phyloP scores from a whole-genome alignment of 1,284 basidiomycete genomes.

The Trametes polyzona region DNA sequence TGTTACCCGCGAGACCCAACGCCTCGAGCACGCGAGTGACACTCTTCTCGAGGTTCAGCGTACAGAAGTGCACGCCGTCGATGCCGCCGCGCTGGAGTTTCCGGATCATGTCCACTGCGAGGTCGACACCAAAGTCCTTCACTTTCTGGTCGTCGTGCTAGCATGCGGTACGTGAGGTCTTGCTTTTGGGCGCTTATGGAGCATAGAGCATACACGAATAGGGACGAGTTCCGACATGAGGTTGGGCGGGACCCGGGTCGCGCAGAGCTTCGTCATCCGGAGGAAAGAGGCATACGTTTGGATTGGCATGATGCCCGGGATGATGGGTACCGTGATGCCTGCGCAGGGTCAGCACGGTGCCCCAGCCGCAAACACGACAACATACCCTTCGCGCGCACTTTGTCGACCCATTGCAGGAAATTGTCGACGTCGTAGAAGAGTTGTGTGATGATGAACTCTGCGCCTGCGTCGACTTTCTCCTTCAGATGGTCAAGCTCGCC shows the following conservation, averaged over 20 bases:
- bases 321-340: constrained; percentile 92
- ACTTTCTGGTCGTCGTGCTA: constrained; percentile 91
- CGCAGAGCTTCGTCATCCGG: constrained; percentile 89
- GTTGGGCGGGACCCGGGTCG: constrained; percentile 75
- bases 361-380: neutral
- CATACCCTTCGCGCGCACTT: constrained; percentile 72
- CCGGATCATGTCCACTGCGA: constrained; percentile 79
- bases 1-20: constrained; percentile 67
- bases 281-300: constrained; percentile 95
- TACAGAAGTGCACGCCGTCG: constrained; percentile 92
- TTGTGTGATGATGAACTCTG: constrained; percentile 96
- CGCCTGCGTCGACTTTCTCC: constrained; percentile 92
- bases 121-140: constrained; percentile 85
- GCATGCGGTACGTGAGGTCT: constrained; percentile 1
- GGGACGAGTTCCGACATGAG: constrained; percentile 76
- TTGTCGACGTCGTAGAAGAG: constrained; percentile 94
- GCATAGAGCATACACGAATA: constrained; percentile 67
- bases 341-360: constrained; percentile 15
- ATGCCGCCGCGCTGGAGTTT: constrained; percentile 61
- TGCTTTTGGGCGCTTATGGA: neutral
- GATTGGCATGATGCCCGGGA: constrained; percentile 98
- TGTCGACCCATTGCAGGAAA: constrained; percentile 80
- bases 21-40: constrained; percentile 86
- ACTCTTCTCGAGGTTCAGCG: constrained; percentile 97
- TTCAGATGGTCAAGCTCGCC: constrained; percentile 82